Evolutionary conservation across 495 filamentous ascomycete species (phyloP).

Genomic region (Hypoxylon intermedium): DNA sequence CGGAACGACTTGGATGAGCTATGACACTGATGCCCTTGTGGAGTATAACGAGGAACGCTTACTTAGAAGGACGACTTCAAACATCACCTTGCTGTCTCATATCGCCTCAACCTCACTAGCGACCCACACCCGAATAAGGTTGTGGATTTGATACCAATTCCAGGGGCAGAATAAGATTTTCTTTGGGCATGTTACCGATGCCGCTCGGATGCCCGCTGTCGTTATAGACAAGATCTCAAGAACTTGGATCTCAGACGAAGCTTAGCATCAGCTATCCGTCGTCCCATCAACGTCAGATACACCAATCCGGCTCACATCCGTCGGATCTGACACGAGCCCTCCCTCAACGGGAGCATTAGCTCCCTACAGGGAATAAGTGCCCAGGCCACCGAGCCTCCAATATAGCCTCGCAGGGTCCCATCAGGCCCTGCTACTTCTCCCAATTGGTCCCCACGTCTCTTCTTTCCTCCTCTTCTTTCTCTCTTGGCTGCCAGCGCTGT

Average conservation of each 20-base stretch:
- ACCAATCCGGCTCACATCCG: slow-evolving; percentile 39
- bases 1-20: slow-evolving; percentile 30
- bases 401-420: slow-evolving; percentile 51
- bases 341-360: slow-evolving; percentile 41
- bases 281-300: slow-evolving; percentile 51
- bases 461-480: slow-evolving; percentile 40
- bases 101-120: slow-evolving; percentile 17
- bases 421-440: slow-evolving; percentile 36
- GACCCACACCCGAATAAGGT: slow-evolving; percentile 16
- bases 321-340: slow-evolving; percentile 50
- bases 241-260: slow-evolving; percentile 54
- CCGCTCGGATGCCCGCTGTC: slow-evolving; percentile 55
- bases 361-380: slow-evolving; percentile 35
- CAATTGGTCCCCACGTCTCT: slow-evolving; percentile 40
- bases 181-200: slow-evolving; percentile 45
- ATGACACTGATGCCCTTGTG: slow-evolving; percentile 30
- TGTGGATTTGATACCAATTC: slow-evolving; percentile 11
- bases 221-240: slow-evolving; percentile 56
- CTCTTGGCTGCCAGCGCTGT: slow-evolving; percentile 50
- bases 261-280: slow-evolving; percentile 43
- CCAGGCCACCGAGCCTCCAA: slow-evolving; percentile 39
- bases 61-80: slow-evolving; percentile 28
- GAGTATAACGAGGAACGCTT: slow-evolving; percentile 15
- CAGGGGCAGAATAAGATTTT: slow-evolving; percentile 18
- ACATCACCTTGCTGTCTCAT: slow-evolving; percentile 34